Evolutionary conservation across 179 eudicot genomes (phyloP), one percentile per base, ranked within the genome.

Genomic region (Amaranthus tricolor): DNA sequence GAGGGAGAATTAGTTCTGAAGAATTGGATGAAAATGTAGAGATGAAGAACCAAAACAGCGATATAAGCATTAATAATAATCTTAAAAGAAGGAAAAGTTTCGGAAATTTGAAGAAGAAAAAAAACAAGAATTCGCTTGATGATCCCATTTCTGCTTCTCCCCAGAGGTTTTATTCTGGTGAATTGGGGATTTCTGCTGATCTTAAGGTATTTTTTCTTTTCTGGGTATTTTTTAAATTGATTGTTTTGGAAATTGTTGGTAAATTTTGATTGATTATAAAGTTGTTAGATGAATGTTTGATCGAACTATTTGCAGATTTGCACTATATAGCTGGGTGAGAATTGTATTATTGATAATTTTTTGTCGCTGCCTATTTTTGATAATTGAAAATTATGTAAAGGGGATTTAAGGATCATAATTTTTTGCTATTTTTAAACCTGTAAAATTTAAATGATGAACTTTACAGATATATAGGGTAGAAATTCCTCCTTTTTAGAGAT

Each of bases 1-100:
- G 76, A 57, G 78, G 74, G 3, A 82, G 66, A 24, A 82, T 75
- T 6, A 79, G 80, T 64, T 68, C 78, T 3, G 80, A 78, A 6
- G 85, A 82, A n/a, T 76, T 68, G 16, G 81, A 78, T 31, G 54
- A 67, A 0, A 68, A 52, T 68, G 8, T 44, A 49, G 63, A 73
- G 24, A 15, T 20, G n/a, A 51, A 58, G 14, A 68, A 59, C 6
- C 56, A 74, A 19, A 64, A 58, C 43, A 72, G 5, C 40, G 74
- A 44, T 0, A 60, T 20, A 9, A 66, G 9, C 21, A 50, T 66
- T 5, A 73, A 64, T 8, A 47, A 14, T 74, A 81, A 69, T 45
- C 63, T 82, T 31, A 76, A 43, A 61, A 76, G 76, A 43, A 72
- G 68, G 11, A 73, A 52, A 31, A 79, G 85, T n/a, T 79, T 79